Conservation (phyloP, 2,329 filamentous ascomycete species). For the Clonostachys chloroleuca region DNA sequence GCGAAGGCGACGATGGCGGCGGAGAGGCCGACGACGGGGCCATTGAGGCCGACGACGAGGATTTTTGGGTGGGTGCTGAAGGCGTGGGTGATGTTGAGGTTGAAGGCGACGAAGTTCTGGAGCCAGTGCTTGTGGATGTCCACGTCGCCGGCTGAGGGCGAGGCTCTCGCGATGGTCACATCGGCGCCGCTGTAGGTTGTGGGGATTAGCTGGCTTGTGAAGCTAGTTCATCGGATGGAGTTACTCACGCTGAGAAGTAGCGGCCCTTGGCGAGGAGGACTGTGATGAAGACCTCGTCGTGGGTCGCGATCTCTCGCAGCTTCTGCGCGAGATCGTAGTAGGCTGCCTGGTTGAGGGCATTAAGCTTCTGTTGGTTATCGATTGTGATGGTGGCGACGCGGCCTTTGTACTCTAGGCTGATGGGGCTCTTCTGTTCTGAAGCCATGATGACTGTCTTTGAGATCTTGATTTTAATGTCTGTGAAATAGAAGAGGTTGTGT, state of each 20-base stretch:
- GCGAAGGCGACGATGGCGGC: conserved; percentile 79
- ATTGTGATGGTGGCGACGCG: conserved; percentile 73
- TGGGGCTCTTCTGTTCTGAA: conserved; percentile 10
- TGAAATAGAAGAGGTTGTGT: too few relatives aligned
- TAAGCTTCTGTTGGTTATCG: conserved; percentile 81
- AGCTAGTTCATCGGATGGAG: neutral
- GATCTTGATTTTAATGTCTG: too few relatives aligned
- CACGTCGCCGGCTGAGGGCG: conserved; percentile 27
- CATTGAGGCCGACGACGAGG: conserved; percentile 86
- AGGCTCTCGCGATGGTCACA: conserved; percentile 51
- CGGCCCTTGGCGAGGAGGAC: conserved; percentile 79
- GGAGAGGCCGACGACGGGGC: conserved; percentile 82
- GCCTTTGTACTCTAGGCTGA: conserved; percentile 32
- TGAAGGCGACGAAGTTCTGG: conserved; percentile 72
- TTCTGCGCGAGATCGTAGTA: conserved; percentile 76
- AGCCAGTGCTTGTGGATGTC: conserved; percentile 53
- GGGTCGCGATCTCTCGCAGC: conserved; percentile 72
- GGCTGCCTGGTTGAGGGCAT: conserved; percentile 65
- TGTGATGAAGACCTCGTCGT: conserved; percentile 80
- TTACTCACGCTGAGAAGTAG: conserved; percentile 81
- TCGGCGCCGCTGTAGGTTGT: conserved; percentile 66
- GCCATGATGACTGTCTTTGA: too few relatives aligned
- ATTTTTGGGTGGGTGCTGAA: conserved; percentile 95
- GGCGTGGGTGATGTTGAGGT: conserved; percentile 83
- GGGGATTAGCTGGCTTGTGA: neutral